phyloP scores from a whole-genome alignment of 2,329 filamentous ascomycete genomes.

The Penicillium digitatum region DNA sequence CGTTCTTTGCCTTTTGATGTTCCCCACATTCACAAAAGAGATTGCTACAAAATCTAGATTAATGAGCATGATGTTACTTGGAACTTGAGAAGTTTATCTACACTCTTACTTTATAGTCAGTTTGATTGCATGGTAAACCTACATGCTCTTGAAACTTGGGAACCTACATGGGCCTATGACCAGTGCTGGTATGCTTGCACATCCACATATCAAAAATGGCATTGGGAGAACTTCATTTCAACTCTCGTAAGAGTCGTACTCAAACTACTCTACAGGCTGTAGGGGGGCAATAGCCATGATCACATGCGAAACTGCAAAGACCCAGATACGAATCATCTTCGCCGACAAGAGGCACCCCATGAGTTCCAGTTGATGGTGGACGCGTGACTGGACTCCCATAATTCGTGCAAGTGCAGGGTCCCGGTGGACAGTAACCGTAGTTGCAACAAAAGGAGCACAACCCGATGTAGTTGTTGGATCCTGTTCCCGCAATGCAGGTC shows the following conservation, averaged over 20 bases:
- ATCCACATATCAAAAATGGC: neutral
- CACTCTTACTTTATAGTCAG: neutral
- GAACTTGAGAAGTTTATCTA: accelerated
- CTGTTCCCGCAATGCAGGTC: conserved; percentile 28
- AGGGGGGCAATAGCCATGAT: conserved; percentile 46
- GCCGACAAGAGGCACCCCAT: conserved; percentile 18
- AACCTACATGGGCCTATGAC: neutral
- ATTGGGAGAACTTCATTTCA: neutral
- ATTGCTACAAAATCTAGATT: neutral
- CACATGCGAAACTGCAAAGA: conserved; percentile 48
- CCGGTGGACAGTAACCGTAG: conserved; percentile 32
- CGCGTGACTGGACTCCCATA: conserved; percentile 21
- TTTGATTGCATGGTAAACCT: too few species aligned
- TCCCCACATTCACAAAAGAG: neutral
- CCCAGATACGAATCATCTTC: conserved; percentile 41
- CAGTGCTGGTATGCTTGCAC: neutral
- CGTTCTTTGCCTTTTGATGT: neutral
- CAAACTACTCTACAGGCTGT: conserved; percentile 20
- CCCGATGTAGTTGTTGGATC: conserved; percentile 28
- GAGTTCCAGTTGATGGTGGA: conserved; percentile 23
- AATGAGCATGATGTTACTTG: neutral
- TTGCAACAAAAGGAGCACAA: conserved; percentile 31
- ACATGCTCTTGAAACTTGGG: neutral
- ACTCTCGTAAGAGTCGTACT: neutral
- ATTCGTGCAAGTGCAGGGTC: conserved; percentile 30